Evolutionary conservation across 768 basidiomycete genomes (phyloP).

Genomic region (Pulveroboletus ravenelii): DNA sequence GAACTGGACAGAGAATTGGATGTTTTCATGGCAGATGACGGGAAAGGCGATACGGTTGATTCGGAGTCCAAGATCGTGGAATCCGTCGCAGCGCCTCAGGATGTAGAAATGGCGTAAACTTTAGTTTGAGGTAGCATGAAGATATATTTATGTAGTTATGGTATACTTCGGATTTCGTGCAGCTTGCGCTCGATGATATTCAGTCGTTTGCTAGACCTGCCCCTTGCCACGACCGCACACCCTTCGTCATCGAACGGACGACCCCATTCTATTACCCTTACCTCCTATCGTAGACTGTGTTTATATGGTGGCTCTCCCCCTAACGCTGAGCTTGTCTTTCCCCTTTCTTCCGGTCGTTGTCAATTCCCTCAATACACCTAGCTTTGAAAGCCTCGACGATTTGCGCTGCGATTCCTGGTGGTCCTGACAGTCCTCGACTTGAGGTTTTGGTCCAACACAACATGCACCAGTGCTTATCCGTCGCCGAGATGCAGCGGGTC

Average conservation of each 20-base stretch:
- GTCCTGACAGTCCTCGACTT: not conserved
- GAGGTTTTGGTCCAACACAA: not conserved
- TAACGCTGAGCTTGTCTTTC: no score
- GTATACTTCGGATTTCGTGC: not conserved
- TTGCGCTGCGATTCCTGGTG: no score
- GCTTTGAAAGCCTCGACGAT: no score
- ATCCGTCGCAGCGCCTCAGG: constrained; percentile 27
- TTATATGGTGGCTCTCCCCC: no score
- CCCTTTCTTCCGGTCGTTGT: no score
- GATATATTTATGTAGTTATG: constrained; percentile 21
- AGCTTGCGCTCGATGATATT: not conserved
- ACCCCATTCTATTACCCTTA: no score
- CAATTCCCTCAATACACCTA: no score
- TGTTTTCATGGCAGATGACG: constrained; percentile 70
- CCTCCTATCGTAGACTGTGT: no score
- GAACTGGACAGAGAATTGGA: constrained; percentile 89
- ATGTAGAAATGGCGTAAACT: constrained; percentile 51
- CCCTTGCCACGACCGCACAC: no score
- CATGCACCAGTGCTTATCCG: constrained; percentile 26
- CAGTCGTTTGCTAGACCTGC: not conserved
- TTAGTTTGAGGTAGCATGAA: not conserved
- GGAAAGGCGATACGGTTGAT: constrained; percentile 18
- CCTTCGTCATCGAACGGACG: no score
- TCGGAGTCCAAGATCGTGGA: constrained; percentile 14
- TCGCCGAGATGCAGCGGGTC: constrained; percentile 24